These are phyloP conservation scores for Penicillium diatomitis DNA, from an alignment of 495 filamentous ascomycete species.

Conservation along the genomic window DNA sequence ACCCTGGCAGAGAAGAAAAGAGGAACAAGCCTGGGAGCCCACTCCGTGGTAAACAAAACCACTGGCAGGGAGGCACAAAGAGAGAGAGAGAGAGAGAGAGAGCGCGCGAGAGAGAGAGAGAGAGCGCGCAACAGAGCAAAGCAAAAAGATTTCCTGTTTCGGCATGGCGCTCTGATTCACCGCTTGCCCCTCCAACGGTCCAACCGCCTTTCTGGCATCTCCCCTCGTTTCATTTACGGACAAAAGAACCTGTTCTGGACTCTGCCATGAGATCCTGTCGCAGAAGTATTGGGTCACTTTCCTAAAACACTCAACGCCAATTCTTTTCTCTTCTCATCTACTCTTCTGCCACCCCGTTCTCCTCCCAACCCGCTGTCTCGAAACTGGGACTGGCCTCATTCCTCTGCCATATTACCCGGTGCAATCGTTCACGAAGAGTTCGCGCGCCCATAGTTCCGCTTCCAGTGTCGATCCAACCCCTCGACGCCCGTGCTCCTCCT, in stretches of 20 bases:
- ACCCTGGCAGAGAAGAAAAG: neutral
- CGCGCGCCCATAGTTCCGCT: constrained; percentile 5
- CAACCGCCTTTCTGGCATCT: constrained; percentile 6
- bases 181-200: constrained; percentile 19
- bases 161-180: constrained; percentile 16
- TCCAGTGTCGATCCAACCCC: constrained; percentile 9
- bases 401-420: neutral
- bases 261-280: no score
- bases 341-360: neutral
- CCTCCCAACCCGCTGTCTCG: neutral
- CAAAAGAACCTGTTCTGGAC: no score
- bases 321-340: neutral
- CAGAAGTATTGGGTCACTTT: no score
- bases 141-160: constrained; percentile 11
- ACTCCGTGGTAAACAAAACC: no score
- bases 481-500: neutral
- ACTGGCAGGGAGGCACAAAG: no score
- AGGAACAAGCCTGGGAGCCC: no score
- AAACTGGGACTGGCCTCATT: neutral
- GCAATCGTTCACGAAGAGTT: constrained; percentile 17
- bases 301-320: neutral
- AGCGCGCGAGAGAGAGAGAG: no score
- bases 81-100: no score
- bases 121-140: no score
- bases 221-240: neutral